Conservation (phyloP, 148 eudicot species). For the Dianthus caryophyllus region DNA sequence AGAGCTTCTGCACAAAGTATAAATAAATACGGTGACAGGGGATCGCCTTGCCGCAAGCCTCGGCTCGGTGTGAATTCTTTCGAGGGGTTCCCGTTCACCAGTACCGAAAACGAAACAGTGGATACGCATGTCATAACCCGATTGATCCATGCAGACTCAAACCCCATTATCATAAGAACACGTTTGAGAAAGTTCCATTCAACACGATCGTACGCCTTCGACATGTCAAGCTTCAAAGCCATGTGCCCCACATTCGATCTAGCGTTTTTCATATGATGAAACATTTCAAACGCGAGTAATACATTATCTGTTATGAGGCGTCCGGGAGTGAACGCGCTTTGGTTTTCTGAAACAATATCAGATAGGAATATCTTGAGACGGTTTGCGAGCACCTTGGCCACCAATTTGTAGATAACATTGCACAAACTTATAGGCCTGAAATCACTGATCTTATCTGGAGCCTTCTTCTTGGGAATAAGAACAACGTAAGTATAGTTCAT, state of each 20-base stretch:
- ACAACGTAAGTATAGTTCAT: background rate
- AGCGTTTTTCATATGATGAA: background rate
- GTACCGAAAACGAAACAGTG: background rate
- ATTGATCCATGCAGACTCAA: background rate
- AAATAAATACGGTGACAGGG: background rate
- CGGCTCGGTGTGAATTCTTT: background rate
- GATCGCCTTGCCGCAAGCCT: background rate
- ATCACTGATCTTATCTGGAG: background rate
- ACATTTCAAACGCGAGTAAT: background rate
- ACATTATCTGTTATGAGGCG: background rate
- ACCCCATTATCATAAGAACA: background rate
- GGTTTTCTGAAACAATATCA: background rate
- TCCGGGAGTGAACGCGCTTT: background rate
- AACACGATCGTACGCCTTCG: background rate
- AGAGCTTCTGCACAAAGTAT: background rate
- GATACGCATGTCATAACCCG: background rate
- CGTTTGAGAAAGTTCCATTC: background rate
- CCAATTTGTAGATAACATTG: background rate
- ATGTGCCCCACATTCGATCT: background rate
- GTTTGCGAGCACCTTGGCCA: background rate
- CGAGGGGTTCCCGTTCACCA: background rate
- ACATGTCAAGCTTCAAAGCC: background rate
- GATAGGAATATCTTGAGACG: background rate
- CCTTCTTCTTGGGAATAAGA: background rate
- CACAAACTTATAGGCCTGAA: background rate